A percentile compares a stretch with the other conserved stretches of the same genome.
These are phyloP conservation scores for Primulina huaijiensis DNA, from an alignment of 257 asterid genomes.

Conservation along the genomic window DNA sequence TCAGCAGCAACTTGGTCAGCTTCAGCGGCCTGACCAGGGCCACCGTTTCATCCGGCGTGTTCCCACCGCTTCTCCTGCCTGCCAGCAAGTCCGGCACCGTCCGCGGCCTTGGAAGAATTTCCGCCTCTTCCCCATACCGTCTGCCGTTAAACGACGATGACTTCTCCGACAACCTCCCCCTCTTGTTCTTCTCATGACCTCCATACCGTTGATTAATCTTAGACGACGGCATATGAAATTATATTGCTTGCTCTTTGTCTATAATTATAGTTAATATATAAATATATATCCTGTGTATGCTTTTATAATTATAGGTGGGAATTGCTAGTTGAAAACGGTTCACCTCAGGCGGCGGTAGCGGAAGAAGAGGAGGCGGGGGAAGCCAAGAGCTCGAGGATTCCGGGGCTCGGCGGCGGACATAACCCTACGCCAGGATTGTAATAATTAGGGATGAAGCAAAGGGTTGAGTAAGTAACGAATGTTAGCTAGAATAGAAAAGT, in stretches of 20 bases:
- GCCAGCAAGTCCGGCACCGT: conserved; percentile 65
- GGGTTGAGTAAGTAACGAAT: neutral
- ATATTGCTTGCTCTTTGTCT: neutral
- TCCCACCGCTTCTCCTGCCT: conserved; percentile 17
- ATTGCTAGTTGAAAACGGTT: neutral
- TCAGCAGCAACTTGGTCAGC: conserved; percentile 64
- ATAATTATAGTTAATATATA: neutral
- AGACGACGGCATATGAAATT: conserved; percentile 62
- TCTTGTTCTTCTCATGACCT: conserved; percentile 50
- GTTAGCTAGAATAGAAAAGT: neutral
- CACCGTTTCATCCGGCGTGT: conserved; percentile 29
- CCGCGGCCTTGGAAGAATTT: conserved; percentile 53
- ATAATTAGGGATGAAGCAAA: neutral
- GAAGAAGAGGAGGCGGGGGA: conserved; percentile 43
- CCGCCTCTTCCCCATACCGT: conserved; percentile 23
- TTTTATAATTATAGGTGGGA: neutral
- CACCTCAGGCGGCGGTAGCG: conserved; percentile 47
- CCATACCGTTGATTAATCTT: conserved; percentile 46
- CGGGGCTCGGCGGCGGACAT: conserved; percentile 44
- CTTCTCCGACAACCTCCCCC: conserved; percentile 52
- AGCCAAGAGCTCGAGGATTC: conserved; percentile 47
- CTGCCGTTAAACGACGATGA: conserved; percentile 55
- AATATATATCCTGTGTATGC: neutral
- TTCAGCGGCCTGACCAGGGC: conserved; percentile 32
- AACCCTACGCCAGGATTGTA: conserved; percentile 9